Conservation (phyloP, 1,284 basidiomycete species). For the Termitomyces sp. region DNA sequence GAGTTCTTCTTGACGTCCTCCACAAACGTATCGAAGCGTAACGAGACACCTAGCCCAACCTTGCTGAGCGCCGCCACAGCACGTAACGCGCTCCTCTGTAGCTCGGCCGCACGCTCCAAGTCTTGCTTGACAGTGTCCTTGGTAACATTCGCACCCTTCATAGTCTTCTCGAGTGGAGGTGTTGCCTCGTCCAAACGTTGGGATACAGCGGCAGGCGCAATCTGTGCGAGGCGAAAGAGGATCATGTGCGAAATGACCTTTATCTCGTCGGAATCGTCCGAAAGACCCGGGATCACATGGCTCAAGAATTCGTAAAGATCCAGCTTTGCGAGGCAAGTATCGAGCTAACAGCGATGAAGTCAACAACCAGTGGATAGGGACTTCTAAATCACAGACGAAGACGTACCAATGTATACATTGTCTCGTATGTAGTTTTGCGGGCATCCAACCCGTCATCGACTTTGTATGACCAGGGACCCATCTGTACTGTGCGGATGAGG, state of each 20-base stretch:
- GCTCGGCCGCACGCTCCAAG: constrained; percentile 87
- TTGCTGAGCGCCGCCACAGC: constrained; percentile 84
- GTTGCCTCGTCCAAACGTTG: constrained; percentile 85
- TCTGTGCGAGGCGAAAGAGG: constrained; percentile 84
- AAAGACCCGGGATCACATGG: constrained; percentile 78
- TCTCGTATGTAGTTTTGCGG: constrained; percentile 96
- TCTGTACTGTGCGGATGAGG: constrained; percentile 88
- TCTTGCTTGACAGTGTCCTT: constrained; percentile 98
- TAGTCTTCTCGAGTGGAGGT: constrained; percentile 77
- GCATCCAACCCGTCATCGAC: constrained; percentile 91
- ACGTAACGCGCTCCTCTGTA: constrained; percentile 84
- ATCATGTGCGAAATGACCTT: constrained; percentile 97
- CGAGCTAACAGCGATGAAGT: constrained; percentile 48
- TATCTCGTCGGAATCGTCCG: constrained; percentile 92
- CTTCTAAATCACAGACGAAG: background rate
- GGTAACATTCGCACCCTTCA: constrained; percentile 87
- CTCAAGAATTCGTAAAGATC: constrained; percentile 83
- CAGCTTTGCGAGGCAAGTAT: constrained; percentile 83
- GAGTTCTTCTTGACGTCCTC: constrained; percentile 59
- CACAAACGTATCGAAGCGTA: constrained; percentile 74
- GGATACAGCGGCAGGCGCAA: constrained; percentile 77
- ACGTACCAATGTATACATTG: constrained; percentile 89
- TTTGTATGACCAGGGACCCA: constrained; percentile 98
- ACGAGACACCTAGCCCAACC: constrained; percentile 57
- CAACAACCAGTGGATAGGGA: background rate